Conservation (phyloP, 805 yeast species). For the Suhomyces emberorum region DNA sequence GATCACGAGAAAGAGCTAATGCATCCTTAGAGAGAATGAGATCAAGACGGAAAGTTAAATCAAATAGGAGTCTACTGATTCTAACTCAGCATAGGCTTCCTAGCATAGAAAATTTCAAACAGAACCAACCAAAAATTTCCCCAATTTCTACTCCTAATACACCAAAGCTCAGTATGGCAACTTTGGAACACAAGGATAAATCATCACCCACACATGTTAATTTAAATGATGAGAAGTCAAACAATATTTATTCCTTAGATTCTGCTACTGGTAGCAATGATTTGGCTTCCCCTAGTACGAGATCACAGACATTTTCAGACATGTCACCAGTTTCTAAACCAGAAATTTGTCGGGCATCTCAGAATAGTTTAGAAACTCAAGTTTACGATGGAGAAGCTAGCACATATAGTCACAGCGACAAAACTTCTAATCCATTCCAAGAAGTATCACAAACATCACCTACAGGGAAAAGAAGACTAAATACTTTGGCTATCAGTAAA, state of each 20-base stretch:
- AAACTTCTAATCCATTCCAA: neutral
- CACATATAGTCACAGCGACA: too few species aligned
- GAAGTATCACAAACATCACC: neutral
- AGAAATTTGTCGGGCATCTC: neutral
- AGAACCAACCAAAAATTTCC: constrained; percentile 5
- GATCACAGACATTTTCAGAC: neutral
- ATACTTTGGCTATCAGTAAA: neutral
- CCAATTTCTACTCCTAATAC: constrained; percentile 22
- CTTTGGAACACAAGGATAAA: neutral
- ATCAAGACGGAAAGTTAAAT: constrained; percentile 53
- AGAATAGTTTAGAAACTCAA: neutral
- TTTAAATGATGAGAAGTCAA: neutral
- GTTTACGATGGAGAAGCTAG: too few species aligned
- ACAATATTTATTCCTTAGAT: neutral
- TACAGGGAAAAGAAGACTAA: neutral
- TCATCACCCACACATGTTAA: neutral
- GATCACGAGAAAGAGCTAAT: constrained; percentile 61
- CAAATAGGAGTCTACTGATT: constrained; percentile 24
- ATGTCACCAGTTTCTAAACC: neutral
- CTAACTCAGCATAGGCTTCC: constrained; percentile 22
- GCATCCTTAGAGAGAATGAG: constrained; percentile 62
- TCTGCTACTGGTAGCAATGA: constrained; percentile 1
- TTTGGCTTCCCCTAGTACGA: neutral
- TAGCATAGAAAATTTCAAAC: constrained; percentile 17
- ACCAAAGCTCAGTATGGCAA: constrained; percentile 12